Evolutionary conservation across 2,329 filamentous ascomycete genomes (phyloP), one percentile per base, ranked within the genome.

Genomic region (Hansfordia pulvinata): DNA sequence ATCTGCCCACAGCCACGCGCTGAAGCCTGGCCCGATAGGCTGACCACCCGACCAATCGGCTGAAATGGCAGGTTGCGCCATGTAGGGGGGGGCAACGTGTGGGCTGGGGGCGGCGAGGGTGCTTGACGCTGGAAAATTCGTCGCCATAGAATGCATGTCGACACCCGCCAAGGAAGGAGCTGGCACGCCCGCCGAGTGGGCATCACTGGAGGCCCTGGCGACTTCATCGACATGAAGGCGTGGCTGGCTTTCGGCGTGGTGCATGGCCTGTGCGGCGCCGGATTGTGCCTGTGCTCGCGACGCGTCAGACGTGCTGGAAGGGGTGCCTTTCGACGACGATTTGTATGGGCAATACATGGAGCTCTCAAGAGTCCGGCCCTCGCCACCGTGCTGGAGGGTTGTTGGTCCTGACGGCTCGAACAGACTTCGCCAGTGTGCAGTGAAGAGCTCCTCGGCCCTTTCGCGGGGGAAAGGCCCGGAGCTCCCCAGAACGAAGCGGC

Each of bases 1-100:
- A n/a, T 46, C 44, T 3, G 41, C 39, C 50, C 51, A 55, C 4
- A 52, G 31, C 47, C 52, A 54, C 5, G 43, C 35, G 2, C 36
- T 36, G 12, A 49, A 35, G 5, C 37, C 39, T 6, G 23, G 20
- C 2, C 30, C 37, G 9, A 30, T 27, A 8, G 17, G 19, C 14
- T 26, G 18, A 3, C 29, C 16, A 7, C 31, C 12, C 10, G 30
- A 17, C 17, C 29, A 31, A 17, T 27, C 23, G 2, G 20, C n/a
- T 18, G 31, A 11, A 10, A 17, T 12, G 9, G 32, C 23, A 1
- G 31, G 12, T 20, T 30, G 25, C 5, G 23, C 10, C 11, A 21
- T 29, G 17, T 30, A 29, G 1, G 26, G 20, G 3, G 28, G 13
- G 6, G 21, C 12, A 8, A 26, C 26, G 6, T 11, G 21, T 10